Evolutionary conservation across 2,329 filamentous ascomycete species (phyloP).

Genomic region (Xylariaceae sp.): DNA sequence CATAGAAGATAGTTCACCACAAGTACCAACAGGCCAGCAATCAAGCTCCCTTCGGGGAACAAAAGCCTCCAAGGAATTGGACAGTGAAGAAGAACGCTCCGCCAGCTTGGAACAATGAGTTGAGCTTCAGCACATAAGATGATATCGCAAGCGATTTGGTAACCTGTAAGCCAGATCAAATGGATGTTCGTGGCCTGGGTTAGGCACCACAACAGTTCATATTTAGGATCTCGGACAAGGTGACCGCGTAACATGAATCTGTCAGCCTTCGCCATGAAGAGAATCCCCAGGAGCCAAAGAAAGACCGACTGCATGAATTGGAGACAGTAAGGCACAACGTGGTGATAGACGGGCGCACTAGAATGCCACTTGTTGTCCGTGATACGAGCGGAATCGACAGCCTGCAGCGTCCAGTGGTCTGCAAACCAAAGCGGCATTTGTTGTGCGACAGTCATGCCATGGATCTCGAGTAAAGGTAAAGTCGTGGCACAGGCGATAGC

Average conservation of each 20-base stretch:
- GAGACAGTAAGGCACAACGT: conserved; percentile 13
- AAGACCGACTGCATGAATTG: conserved; percentile 20
- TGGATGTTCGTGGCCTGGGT: conserved; percentile 26
- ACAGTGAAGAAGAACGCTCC: background rate
- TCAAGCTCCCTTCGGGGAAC: conserved; percentile 5
- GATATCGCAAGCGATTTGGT: conserved; percentile 21
- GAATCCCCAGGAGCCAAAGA: conserved; percentile 19
- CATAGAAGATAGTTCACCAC: conserved; percentile 16
- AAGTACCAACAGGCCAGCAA: conserved; percentile 12
- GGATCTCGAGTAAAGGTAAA: too few species aligned
- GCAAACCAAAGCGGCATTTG: too few species aligned
- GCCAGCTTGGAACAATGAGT: background rate
- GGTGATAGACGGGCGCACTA: conserved; percentile 16
- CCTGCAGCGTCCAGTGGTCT: too few species aligned
- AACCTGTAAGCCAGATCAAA: conserved; percentile 25
- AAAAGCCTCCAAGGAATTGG: conserved; percentile 2
- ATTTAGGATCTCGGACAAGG: conserved; percentile 12
- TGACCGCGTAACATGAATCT: conserved; percentile 12
- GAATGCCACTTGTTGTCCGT: background rate
- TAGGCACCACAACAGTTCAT: conserved; percentile 16
- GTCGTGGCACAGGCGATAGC: too few species aligned
- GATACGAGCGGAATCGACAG: background rate
- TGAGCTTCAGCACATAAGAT: background rate
- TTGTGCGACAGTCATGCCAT: too few species aligned
- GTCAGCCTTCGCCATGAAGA: conserved; percentile 21